A percentile compares a stretch with the other conserved stretches of the same genome.
phyloP scores from a whole-genome alignment of 2,329 filamentous ascomycete species.

The Tothia fuscella region DNA sequence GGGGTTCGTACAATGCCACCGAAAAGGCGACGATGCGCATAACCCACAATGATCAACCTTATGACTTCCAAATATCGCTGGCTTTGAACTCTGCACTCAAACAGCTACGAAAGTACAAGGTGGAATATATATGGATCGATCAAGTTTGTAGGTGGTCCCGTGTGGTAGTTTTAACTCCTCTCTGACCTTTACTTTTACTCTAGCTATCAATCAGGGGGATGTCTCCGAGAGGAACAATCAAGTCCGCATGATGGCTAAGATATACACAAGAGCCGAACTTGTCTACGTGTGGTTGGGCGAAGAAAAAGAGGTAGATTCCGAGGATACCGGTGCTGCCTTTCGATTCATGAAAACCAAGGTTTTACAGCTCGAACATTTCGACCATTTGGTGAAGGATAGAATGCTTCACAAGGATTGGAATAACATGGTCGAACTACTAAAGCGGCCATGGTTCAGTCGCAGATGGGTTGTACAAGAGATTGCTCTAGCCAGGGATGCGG shows the following conservation, averaged over 20 bases:
- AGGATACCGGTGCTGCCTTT: slow-evolving; percentile 20
- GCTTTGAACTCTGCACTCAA: slow-evolving; percentile 5
- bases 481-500: slow-evolving; percentile 22
- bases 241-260: slow-evolving; percentile 24
- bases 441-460: slow-evolving; percentile 23
- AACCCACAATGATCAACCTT: slow-evolving; percentile 6
- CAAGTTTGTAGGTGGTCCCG: slow-evolving; percentile 22
- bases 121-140: slow-evolving; percentile 24
- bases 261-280: slow-evolving; percentile 22
- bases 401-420: slow-evolving; percentile 19
- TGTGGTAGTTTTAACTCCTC: slow-evolving; percentile 17
- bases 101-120: background rate
- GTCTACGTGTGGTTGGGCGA: slow-evolving; percentile 26
- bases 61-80: slow-evolving; percentile 8
- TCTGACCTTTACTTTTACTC: slow-evolving; percentile 13
- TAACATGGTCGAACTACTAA: slow-evolving; percentile 25
- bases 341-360: slow-evolving; percentile 22
- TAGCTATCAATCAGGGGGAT: slow-evolving; percentile 1
- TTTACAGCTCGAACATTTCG: slow-evolving; percentile 22
- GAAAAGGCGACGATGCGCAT: background rate
- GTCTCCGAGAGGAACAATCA: slow-evolving; percentile 22
- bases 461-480: slow-evolving; percentile 34
- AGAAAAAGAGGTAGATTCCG: slow-evolving; percentile 11
- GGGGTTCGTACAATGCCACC: slow-evolving; percentile 8
- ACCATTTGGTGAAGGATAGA: slow-evolving; percentile 17